Evolutionary conservation across 2,329 filamentous ascomycete species (phyloP).

Genomic region (Nigrospora oryzae): DNA sequence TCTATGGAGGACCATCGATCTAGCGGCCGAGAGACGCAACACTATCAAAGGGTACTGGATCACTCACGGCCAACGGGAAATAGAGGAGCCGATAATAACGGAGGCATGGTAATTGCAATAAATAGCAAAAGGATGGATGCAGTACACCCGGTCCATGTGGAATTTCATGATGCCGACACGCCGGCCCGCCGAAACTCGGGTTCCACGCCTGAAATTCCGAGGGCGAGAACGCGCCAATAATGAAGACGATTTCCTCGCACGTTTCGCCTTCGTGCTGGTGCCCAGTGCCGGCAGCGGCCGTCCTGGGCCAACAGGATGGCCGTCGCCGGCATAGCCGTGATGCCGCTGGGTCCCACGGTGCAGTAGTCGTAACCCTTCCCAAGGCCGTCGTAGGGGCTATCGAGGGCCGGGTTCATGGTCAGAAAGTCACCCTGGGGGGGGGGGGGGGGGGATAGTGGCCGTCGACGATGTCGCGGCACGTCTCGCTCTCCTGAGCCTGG

Average conservation of each 20-base stretch:
- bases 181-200: neutral
- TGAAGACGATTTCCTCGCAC: constrained; percentile 7
- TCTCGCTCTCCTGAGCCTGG: constrained; percentile 5
- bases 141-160: neutral
- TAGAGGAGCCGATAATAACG: neutral
- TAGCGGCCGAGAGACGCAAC: neutral
- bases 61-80: neutral
- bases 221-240: constrained; percentile 8
- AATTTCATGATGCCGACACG: neutral
- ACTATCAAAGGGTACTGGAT: neutral
- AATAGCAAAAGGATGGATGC: neutral
- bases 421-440: constrained; percentile 14
- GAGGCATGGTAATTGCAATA: neutral
- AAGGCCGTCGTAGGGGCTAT: constrained; percentile 14
- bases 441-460: too few species aligned
- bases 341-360: constrained; percentile 3
- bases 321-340: constrained; percentile 3
- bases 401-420: constrained; percentile 15
- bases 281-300: constrained; percentile 8
- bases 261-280: constrained; percentile 8
- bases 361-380: constrained; percentile 13
- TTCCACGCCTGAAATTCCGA: constrained; percentile 1
- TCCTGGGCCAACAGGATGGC: constrained; percentile 4
- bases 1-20: neutral
- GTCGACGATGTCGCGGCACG: constrained; percentile 4